Evolutionary conservation across 495 filamentous ascomycete genomes (phyloP).

Genomic region (Talaromyces adpressus): DNA sequence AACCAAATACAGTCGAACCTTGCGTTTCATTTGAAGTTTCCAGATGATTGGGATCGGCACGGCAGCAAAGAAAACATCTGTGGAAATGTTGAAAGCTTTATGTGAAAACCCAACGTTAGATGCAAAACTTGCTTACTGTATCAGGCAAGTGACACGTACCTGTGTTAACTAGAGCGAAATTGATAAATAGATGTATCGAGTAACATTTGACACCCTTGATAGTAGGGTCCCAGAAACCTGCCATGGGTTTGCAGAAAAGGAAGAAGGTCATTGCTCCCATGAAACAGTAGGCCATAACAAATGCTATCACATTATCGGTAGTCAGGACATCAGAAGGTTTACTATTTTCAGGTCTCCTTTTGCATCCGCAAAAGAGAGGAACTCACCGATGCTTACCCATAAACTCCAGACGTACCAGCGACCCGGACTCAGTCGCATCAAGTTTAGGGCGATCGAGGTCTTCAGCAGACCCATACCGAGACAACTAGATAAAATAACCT

Average conservation of each 20-base stretch:
- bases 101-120: background rate
- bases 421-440: background rate
- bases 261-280: background rate
- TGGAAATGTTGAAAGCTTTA: conserved; percentile 27
- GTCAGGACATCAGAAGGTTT: no score
- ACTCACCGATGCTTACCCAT: background rate
- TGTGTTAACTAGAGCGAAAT: background rate
- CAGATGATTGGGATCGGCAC: conserved; percentile 29
- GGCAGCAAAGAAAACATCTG: conserved; percentile 29
- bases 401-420: background rate
- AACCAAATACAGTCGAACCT: conserved; percentile 32
- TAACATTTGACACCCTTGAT: background rate
- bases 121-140: background rate
- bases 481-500: background rate
- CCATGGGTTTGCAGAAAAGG: background rate
- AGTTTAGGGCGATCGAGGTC: background rate
- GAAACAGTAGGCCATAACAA: background rate
- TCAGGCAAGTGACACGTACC: background rate
- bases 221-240: background rate
- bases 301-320: background rate
- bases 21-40: conserved; percentile 33
- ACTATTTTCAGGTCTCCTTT: no score
- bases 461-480: background rate
- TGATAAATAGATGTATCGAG: background rate
- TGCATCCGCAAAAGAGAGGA: background rate